Base-by-base conservation (phyloP, 148 eudicot species). In the Camellia granthamiana region DNA sequence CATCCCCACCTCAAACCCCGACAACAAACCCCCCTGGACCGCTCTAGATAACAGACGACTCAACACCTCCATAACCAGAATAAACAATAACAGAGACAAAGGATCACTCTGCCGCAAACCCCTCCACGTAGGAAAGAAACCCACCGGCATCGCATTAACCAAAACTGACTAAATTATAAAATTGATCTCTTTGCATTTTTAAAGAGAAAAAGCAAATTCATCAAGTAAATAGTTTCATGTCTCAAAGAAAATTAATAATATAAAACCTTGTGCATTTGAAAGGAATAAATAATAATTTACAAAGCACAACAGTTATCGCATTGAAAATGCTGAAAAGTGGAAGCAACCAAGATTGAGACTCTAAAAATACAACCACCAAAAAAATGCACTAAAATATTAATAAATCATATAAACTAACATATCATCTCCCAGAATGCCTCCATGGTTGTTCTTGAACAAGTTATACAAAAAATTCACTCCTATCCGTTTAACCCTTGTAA, bases 341-440 rank as follows among this genome's bases (percentile, higher is more conserved):
- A 77, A 41, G 3, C 30, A 43, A 60, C 68, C 11, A 55, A 55
- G 18, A 66, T 11, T 15, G 43, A 75, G 14, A 52, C 15, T 65
- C 9, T 69, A 81, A 54, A 73, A 15, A 5, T 49, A 76, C 18
- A 44, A 1, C 51, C 19, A 47, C 13, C 46, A 69, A 44, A 18
- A n/a, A 6, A 67, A 55, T 77, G 69, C 74, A 56, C 3, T 19
- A 18, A 23, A 46, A 16, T 12, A 42, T 5, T 52, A 21, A 19
- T 43, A 75, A 70, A 61, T 70, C 11, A 79, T 21, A 49, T 63
- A 49, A 72, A 88, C 98, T 88, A 81, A 96, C 99, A 96, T 96
- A 87, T 96, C 99, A 87, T 93, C 99, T 75, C 99, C 99, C 74
- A 96, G 95, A 78, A 96, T 82, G 58, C 99, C 99, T 85, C 99